Conservation (phyloP, 371 early-diverging fungal genomes). For the Mucor lusitanicus region DNA sequence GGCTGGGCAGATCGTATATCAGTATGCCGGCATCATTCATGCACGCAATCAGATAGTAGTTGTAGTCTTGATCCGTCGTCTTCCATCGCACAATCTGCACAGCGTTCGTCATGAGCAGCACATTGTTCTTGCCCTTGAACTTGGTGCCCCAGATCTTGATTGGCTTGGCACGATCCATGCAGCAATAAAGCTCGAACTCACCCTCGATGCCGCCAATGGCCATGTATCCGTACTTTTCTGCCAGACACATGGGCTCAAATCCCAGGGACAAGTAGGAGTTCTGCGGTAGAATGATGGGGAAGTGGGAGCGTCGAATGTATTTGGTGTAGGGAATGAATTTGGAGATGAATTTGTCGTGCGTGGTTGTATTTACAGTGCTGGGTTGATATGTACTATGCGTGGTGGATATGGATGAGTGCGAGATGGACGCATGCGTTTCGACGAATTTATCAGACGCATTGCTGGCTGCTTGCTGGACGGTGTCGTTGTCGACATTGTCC, state of each 20-base stretch:
- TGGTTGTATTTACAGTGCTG: slow-evolving; percentile 9
- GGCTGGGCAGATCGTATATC: slow-evolving; percentile 45
- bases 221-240: slow-evolving; percentile 58
- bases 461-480: not conserved
- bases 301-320: slow-evolving; percentile 41
- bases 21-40: slow-evolving; percentile 56
- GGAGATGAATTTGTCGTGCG: slow-evolving; percentile 8
- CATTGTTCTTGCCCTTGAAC: slow-evolving; percentile 39
- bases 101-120: slow-evolving; percentile 54
- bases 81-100: slow-evolving; percentile 59
- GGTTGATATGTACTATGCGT: slow-evolving; percentile 5
- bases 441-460: slow-evolving; percentile 6
- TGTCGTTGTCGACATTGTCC: slow-evolving; percentile 16
- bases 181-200: slow-evolving; percentile 53
- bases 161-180: slow-evolving; percentile 33
- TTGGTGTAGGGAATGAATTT: slow-evolving; percentile 47
- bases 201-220: slow-evolving; percentile 55
- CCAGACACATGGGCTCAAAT: slow-evolving; percentile 53
- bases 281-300: slow-evolving; percentile 28
- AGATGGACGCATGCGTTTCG: slow-evolving; percentile 27
- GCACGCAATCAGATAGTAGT: slow-evolving; percentile 33
- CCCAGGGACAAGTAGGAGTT: slow-evolving; percentile 32
- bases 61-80: slow-evolving; percentile 16
- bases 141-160: slow-evolving; percentile 46
- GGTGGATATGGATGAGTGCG: not conserved